These are phyloP conservation scores for Celoporthe dispersa DNA, from an alignment of 2,329 filamentous ascomycete genomes.

Conservation along the genomic window DNA sequence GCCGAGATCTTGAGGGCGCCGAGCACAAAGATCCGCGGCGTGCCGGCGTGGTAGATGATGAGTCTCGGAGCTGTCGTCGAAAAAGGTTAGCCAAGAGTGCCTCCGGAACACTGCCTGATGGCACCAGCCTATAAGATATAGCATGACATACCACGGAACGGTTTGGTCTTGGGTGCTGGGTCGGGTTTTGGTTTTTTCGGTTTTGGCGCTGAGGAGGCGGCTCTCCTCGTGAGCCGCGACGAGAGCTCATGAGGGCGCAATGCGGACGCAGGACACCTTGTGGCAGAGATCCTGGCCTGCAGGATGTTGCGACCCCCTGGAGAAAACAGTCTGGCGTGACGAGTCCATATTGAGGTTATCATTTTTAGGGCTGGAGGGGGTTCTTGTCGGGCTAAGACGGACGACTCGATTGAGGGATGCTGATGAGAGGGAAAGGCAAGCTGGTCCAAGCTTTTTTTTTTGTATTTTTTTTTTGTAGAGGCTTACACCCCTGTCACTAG, in stretches of 20 bases:
- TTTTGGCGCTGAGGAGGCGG: constrained; percentile 18
- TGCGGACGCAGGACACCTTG: constrained; percentile 2
- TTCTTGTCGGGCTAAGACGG: not conserved
- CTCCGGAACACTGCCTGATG: not conserved
- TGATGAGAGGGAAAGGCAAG: constrained; percentile 5
- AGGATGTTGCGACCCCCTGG: not conserved
- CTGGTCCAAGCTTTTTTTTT: constrained; percentile 21
- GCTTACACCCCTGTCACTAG: not conserved
- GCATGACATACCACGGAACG: not conserved
- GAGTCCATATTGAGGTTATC: constrained; percentile 19
- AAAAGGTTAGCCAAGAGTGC: not conserved
- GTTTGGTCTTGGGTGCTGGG: not conserved
- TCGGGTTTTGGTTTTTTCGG: constrained; percentile 2
- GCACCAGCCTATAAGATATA: not conserved
- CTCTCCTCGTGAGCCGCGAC: constrained; percentile 19
- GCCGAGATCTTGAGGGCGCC: constrained; percentile 73
- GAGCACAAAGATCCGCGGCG: constrained; percentile 67
- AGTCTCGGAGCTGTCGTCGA: constrained; percentile 42
- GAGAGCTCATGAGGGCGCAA: not conserved
- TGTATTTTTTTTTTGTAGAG: too few relatives aligned
- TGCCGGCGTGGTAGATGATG: constrained; percentile 78
- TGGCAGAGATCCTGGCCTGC: not conserved
- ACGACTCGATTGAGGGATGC: not conserved
- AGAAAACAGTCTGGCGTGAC: not conserved
- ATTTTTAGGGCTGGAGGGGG: constrained; percentile 10